Percentiles rank a stretch among this genome's conserved stretches.
phyloP scores from a whole-genome alignment of 106 monocot genomes.

The Dendrobium nobile region DNA sequence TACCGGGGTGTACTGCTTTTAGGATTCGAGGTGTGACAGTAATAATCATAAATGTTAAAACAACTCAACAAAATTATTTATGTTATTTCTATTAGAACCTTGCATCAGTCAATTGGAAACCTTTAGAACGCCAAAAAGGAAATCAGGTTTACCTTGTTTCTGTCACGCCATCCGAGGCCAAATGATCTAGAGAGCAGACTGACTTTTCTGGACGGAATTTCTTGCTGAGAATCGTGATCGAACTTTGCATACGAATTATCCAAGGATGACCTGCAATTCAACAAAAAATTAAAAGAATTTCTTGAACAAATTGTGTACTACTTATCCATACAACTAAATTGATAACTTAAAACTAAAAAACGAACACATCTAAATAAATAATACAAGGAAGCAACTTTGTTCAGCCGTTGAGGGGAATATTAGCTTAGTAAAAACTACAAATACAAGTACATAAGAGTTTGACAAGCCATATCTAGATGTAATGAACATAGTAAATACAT shows the following conservation, averaged over 20 bases:
- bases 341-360: not conserved
- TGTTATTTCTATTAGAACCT: not conserved
- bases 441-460: not conserved
- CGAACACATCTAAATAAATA: not conserved
- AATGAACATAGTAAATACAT: not conserved
- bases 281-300: not conserved
- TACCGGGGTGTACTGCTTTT: too few species aligned
- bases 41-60: not conserved
- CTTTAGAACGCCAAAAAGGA: not conserved
- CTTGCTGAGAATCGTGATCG: constrained; percentile 42
- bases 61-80: not conserved
- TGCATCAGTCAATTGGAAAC: not conserved
- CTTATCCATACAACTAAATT: not conserved
- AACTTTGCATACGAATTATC: constrained; percentile 15
- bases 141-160: constrained; percentile 52
- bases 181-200: constrained; percentile 80
- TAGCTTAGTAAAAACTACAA: not conserved
- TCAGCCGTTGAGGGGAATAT: not conserved
- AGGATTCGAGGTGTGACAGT: not conserved
- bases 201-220: constrained; percentile 51
- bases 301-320: not conserved
- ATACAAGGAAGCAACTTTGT: not conserved
- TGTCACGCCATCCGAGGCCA: constrained; percentile 86
- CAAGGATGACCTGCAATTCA: constrained; percentile 23
- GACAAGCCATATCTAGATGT: not conserved